A percentile compares a stretch with the other conserved stretches of the same genome.
Evolutionary conservation across 768 basidiomycete genomes (phyloP).

Genomic region (Cubamyces lactineus): DNA sequence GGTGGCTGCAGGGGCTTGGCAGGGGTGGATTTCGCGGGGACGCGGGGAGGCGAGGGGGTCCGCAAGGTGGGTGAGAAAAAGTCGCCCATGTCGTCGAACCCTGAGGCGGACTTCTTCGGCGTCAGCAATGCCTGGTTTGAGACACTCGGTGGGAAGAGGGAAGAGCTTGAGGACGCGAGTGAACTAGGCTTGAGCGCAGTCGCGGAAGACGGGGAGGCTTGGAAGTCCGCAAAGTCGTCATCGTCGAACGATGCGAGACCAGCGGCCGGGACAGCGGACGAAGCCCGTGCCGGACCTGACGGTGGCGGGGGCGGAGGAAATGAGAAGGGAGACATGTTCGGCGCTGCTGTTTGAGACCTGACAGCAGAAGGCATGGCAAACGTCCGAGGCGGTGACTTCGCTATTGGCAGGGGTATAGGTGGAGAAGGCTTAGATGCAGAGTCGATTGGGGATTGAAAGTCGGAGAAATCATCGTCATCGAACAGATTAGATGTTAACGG

Average conservation of each 20-base stretch:
- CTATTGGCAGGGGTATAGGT: slow-evolving; percentile 15
- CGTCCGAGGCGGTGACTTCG: slow-evolving; percentile 12
- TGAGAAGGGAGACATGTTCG: slow-evolving; percentile 8
- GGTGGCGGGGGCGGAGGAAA: slow-evolving; percentile 14
- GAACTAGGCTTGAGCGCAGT: slow-evolving; percentile 21
- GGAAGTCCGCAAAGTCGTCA: slow-evolving; percentile 33
- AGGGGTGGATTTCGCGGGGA: slow-evolving; percentile 23
- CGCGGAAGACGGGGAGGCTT: slow-evolving; percentile 20
- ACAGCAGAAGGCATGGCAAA: neutral
- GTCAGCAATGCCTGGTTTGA: slow-evolving; percentile 28
- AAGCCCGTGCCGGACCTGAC: neutral
- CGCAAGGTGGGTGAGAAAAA: slow-evolving; percentile 48
- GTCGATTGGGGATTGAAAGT: slow-evolving; percentile 33
- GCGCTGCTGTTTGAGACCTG: neutral
- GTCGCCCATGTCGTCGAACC: slow-evolving; percentile 52
- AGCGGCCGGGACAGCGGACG: neutral
- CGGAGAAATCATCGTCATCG: slow-evolving; percentile 33
- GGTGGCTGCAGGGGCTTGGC: neutral
- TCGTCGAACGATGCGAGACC: slow-evolving; percentile 24
- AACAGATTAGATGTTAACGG: slow-evolving; percentile 19
- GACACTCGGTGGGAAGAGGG: slow-evolving; percentile 27
- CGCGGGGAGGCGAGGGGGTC: slow-evolving; percentile 48
- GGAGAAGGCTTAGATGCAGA: neutral
- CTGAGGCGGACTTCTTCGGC: slow-evolving; percentile 25
- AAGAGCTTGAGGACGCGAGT: slow-evolving; percentile 28